Percentiles rank a stretch among this genome's conserved stretches.
Evolutionary conservation across 73 alveolate species (phyloP).

Genomic region (Paramecium pentaurelia): DNA sequence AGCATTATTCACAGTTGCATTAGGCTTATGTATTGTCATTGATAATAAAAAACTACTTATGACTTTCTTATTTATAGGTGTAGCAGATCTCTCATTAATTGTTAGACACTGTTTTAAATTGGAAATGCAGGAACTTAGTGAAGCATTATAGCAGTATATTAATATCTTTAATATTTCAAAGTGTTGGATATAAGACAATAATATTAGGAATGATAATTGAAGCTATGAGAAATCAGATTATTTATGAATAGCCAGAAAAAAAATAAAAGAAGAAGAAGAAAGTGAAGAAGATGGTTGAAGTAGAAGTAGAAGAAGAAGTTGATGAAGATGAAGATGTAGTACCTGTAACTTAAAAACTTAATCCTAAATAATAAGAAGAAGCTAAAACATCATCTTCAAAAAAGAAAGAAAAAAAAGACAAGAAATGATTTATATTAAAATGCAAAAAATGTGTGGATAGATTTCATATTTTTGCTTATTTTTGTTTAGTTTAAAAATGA

Average conservation of each 20-base stretch:
- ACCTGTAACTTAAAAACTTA: background rate
- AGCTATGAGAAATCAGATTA: background rate
- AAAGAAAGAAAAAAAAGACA: background rate
- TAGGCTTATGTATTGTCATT: background rate
- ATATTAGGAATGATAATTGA: background rate
- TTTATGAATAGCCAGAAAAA: background rate
- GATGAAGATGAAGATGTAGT: background rate
- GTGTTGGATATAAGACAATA: background rate
- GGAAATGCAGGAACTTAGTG: conserved; percentile 1
- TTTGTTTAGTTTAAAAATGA: background rate
- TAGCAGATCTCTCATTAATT: background rate
- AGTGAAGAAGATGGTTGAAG: conserved; percentile 1
- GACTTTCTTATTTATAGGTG: background rate
- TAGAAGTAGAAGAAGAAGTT: background rate
- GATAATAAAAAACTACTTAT: background rate
- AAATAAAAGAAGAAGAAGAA: background rate
- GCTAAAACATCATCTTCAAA: background rate
- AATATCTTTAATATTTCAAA: background rate
- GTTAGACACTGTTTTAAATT: background rate
- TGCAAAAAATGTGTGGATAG: background rate
- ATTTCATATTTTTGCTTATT: background rate
- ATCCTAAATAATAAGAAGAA: background rate
- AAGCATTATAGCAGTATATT: conserved; percentile 3
- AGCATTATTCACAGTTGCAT: background rate
- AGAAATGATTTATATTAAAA: background rate